Evolutionary conservation across 352 stramenopile genomes (phyloP).

Genomic region (Phytophthora uliginosa): DNA sequence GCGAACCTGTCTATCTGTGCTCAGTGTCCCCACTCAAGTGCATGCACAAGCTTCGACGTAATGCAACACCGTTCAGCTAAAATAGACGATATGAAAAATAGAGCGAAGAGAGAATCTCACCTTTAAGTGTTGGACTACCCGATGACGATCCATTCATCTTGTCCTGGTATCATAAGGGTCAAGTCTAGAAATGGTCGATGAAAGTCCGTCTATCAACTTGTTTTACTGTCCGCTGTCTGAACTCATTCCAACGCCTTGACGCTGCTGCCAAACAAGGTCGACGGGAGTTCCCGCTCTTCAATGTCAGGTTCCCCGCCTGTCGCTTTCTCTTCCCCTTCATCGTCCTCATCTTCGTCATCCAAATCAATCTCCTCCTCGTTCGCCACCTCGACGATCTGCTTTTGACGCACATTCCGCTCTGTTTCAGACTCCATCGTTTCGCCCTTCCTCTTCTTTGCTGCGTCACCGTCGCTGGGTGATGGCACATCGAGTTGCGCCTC

Average conservation of each 20-base stretch:
- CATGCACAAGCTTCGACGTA: neutral
- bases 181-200: neutral
- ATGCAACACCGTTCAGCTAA: constrained; percentile 14
- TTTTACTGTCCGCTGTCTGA: constrained; percentile 18
- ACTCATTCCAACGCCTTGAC: constrained; percentile 30
- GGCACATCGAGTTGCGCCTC: constrained; percentile 74
- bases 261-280: constrained; percentile 51
- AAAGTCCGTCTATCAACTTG: constrained; percentile 12
- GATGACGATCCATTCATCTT: constrained; percentile 2
- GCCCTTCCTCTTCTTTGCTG: constrained; percentile 71
- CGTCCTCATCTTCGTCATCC: constrained; percentile 86
- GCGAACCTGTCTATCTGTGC: constrained; percentile 4
- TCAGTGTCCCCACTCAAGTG: constrained; percentile 6
- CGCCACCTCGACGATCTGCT: constrained; percentile 71
- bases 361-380: constrained; percentile 96
- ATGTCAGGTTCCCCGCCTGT: constrained; percentile 40
- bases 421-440: constrained; percentile 59
- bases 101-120: constrained; percentile 3
- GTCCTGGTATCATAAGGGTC: neutral
- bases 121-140: neutral
- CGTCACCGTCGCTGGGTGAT: constrained; percentile 35
- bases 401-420: constrained; percentile 86
- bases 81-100: constrained; percentile 35
- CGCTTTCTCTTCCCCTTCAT: constrained; percentile 37
- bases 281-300: constrained; percentile 68